Evolutionary conservation across 495 filamentous ascomycete genomes (phyloP), one percentile per base, ranked within the genome.

Genomic region (Podospora anserina): DNA sequence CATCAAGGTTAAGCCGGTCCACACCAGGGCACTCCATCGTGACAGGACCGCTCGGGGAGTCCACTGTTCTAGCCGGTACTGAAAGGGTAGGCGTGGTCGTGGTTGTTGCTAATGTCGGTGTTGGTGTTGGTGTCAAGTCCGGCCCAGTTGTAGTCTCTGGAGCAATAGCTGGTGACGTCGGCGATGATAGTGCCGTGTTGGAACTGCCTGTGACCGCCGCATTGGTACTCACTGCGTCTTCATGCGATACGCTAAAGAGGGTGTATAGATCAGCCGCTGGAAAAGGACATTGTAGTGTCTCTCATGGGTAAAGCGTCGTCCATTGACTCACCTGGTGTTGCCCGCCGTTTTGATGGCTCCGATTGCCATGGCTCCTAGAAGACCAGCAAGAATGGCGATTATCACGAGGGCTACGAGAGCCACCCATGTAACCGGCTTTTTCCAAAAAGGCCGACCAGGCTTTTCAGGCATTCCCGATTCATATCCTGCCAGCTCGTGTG

Each of bases 1-100:
- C 23, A 20, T 19, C 55, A 26, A 58, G 23, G n/a, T 58, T 13
- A 0, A 58, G 55, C 23, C 55, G 18, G 6, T 58, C n/a, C n/a
- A 58, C 55, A 18, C 55, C 55, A 23, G 55, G 55, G 18, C 55
- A 58, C 55, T 58, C 55, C 16, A 58, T 7, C n/a, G n/a, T 58
- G n/a, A 58, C 23, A 26, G 2, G 23, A 6, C 55, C 55, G 23
- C 23, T 26, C 6, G n/a, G n/a, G 18, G 55, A 19, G n/a, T 19
- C 23, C n/a, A 58, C 55, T 19, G 55, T 58, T 58, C n/a, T 58
- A 7, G 18, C 11, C 16, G 55, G 55, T 1, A 18, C n/a, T 13
- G 55, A 58, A 2, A 19, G 55, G n/a, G 55, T 58, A 20, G 55
- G n/a, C 7, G n/a, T 58, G 6, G n/a, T 58, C 55, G 6, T 2